Evolutionary conservation across 805 yeast species (phyloP), one percentile per base, ranked within the genome.

Genomic region (Candida ipomoeae): DNA sequence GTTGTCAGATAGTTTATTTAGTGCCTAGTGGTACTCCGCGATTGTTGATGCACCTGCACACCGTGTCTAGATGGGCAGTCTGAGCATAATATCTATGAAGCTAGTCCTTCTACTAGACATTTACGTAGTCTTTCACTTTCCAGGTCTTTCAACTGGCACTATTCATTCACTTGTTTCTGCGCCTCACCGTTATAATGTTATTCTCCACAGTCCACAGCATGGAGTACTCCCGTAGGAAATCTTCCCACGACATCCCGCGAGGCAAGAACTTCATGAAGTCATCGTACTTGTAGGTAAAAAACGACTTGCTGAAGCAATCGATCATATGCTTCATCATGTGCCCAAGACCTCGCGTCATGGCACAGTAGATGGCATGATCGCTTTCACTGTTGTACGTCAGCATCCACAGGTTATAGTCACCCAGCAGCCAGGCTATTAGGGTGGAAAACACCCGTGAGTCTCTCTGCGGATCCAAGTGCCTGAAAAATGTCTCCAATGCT

Each of bases 281-380:
- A 1, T 46, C 18, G 36, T 50, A 49, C 17, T 58, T 58, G 61
- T 68, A 53, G 62, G 77, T 55, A 72, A 69, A 66, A 68, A 80
- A 62, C 55, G 78, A 40, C 60, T 45, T 63, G 56, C 52, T 57
- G 34, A 65, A 53, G 59, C 52, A 65, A 36, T 26, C 44, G 45
- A 56, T 61, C 60, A 82, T 77, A 61, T 43, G 57, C 32, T 36
- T 50, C 17, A 62, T 58, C 69, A 66, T 74, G 56, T 36, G 52
- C 11, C 46, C 49, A 5, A 68, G 52, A 0, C 84, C 83, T 51
- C 71, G 67, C 15, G 63, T 52, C 83, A 81, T 69, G 15, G 75
- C 55, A 52, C 71, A 66, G 0, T 71, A 54, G 21, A 57, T 54
- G 11, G 67, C 62, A 15, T 61, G 64, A 52, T 71, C 70, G 2